phyloP scores from a whole-genome alignment of 148 eudicot species.

The Simmondsia chinensis region DNA sequence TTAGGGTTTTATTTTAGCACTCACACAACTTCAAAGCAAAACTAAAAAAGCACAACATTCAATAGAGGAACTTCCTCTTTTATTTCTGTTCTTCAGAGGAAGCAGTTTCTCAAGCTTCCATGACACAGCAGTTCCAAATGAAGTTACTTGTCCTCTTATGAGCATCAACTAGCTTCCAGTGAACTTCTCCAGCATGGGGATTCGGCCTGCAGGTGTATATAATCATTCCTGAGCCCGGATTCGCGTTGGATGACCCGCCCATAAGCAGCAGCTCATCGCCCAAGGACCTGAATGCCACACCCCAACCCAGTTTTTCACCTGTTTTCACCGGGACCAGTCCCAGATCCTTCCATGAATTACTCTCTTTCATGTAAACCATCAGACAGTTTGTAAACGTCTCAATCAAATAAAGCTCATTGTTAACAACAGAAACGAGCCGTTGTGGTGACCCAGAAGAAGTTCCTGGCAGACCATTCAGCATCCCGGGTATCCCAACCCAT shows the following conservation, averaged over 20 bases:
- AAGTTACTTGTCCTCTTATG: slow-evolving; percentile 37
- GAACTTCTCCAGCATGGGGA: slow-evolving; percentile 19
- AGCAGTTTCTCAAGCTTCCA: slow-evolving; percentile 48
- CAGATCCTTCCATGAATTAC: slow-evolving; percentile 55
- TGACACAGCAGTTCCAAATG: slow-evolving; percentile 51
- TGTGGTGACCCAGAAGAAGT: slow-evolving; percentile 41
- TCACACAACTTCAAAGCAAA: no score
- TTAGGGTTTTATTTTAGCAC: no score
- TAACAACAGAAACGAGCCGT: slow-evolving; percentile 67
- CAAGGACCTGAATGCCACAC: slow-evolving; percentile 73
- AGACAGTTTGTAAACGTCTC: slow-evolving; percentile 54
- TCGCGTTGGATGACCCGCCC: slow-evolving; percentile 28
- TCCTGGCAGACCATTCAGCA: slow-evolving; percentile 42
- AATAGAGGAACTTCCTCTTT: no score
- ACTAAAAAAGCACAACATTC: no score
- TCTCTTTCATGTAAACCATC: slow-evolving; percentile 48
- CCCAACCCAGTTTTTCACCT: slow-evolving; percentile 57
- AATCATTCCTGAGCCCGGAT: slow-evolving; percentile 30
- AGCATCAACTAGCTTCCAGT: slow-evolving; percentile 37
- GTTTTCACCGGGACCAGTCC: slow-evolving; percentile 64
- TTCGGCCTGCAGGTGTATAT: slow-evolving; percentile 57
- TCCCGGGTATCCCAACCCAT: slow-evolving; percentile 50
- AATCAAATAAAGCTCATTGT: slow-evolving; percentile 47
- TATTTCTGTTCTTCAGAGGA: no score
- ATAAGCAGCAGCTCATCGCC: slow-evolving; percentile 63